Conservation (phyloP, 2,329 filamentous ascomycete species). For the Coleophoma crateriformis region DNA sequence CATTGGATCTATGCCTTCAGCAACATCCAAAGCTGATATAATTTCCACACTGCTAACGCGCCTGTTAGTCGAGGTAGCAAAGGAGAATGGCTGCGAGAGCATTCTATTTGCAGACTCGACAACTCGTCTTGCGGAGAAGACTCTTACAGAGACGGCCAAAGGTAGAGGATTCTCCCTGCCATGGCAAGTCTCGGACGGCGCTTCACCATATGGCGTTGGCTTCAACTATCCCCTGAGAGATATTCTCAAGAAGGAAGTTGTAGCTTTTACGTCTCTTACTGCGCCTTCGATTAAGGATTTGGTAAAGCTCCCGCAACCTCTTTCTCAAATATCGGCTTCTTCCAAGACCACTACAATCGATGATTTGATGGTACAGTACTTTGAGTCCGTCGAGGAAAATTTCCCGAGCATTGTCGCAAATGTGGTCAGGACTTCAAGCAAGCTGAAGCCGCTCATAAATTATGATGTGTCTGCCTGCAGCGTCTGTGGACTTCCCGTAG, state of each 20-base stretch:
- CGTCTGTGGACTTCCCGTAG: conserved; percentile 64
- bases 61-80: conserved; percentile 62
- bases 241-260: conserved; percentile 74
- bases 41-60: conserved; percentile 64
- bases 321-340: conserved; percentile 22
- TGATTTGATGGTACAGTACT: conserved; percentile 84
- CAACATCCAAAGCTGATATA: conserved; percentile 73
- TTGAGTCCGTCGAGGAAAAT: conserved; percentile 75
- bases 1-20: conserved; percentile 54
- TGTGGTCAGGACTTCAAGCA: conserved; percentile 86
- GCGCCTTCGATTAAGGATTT: conserved; percentile 45
- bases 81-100: conserved; percentile 54
- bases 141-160: conserved; percentile 83
- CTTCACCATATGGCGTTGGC: conserved; percentile 17
- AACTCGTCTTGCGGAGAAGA: conserved; percentile 79
- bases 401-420: conserved; percentile 93
- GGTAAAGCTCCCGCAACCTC: conserved; percentile 33
- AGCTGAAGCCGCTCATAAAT: conserved; percentile 51
- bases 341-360: conserved; percentile 79
- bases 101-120: conserved; percentile 84
- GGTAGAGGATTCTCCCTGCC: conserved; percentile 81
- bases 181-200: conserved; percentile 75
- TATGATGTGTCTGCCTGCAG: conserved; percentile 43
- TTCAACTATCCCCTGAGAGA: conserved; percentile 82
- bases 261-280: conserved; percentile 55